These are phyloP conservation scores for Boletellus deceptivus DNA, from an alignment of 1,284 basidiomycete species.

Conservation along the genomic window DNA sequence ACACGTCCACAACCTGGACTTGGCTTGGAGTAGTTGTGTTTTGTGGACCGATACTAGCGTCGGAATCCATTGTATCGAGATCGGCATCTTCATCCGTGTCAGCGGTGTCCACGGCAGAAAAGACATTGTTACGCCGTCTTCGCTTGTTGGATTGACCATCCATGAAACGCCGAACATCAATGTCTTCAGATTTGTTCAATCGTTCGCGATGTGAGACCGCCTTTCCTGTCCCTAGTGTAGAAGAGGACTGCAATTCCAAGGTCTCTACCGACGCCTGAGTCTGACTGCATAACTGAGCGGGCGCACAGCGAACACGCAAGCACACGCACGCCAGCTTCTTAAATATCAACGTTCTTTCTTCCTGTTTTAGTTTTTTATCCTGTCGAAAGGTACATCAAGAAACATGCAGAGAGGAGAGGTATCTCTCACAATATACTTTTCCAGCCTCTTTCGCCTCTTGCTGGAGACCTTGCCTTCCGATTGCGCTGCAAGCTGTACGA, in stretches of 20 bases:
- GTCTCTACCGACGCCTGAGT: slow-evolving; percentile 66
- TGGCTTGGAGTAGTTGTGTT: not conserved
- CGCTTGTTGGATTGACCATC: slow-evolving; percentile 48
- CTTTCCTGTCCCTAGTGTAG: slow-evolving; percentile 75
- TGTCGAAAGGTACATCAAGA: slow-evolving; percentile 28
- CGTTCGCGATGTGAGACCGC: slow-evolving; percentile 56
- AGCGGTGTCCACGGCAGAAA: slow-evolving; percentile 30
- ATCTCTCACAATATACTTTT: slow-evolving; percentile 75
- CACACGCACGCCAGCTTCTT: slow-evolving; percentile 70
- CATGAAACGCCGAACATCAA: slow-evolving; percentile 52
- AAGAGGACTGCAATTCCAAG: slow-evolving; percentile 67
- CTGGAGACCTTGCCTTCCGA: slow-evolving; percentile 68
- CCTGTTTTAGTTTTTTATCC: slow-evolving; percentile 87
- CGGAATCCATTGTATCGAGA: slow-evolving; percentile 25
- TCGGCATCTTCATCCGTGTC: slow-evolving; percentile 34
- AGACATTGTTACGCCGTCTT: slow-evolving; percentile 40
- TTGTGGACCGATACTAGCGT: not conserved
- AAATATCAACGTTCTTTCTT: slow-evolving; percentile 69
- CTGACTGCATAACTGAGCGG: slow-evolving; percentile 49
- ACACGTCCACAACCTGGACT: slow-evolving; percentile 20
- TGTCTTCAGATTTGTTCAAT: slow-evolving; percentile 59
- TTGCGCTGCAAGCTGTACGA: slow-evolving; percentile 50
- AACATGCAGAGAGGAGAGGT: not conserved
- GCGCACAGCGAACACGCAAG: not conserved
- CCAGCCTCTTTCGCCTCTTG: slow-evolving; percentile 78